Conservation (phyloP, 768 basidiomycete genomes). For the Piloderma croceum region DNA sequence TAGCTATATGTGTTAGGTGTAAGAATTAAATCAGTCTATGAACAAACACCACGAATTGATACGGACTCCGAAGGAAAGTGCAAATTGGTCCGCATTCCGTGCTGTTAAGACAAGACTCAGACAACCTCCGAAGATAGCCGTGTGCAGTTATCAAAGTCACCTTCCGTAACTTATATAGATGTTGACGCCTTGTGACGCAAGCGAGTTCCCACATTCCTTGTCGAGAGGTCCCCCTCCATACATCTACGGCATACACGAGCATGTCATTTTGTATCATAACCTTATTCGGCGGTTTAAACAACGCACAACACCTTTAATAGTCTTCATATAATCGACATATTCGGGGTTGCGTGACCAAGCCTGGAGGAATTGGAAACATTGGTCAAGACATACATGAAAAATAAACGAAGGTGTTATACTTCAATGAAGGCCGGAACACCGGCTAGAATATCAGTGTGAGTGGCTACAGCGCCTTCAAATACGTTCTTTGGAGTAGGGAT, state of each 20-base stretch:
- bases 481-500: slow-evolving; percentile 26
- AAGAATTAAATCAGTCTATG: too few species aligned
- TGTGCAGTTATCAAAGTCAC: too few species aligned
- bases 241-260: slow-evolving; percentile 8
- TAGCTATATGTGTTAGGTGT: slow-evolving; percentile 4
- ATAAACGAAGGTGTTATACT: too few species aligned
- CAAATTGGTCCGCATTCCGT: too few species aligned
- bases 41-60: too few species aligned
- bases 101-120: too few species aligned
- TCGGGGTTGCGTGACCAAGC: slow-evolving; percentile 4
- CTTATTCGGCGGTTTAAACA: neutral
- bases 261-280: too few species aligned
- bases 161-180: slow-evolving; percentile 31
- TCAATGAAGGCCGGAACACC: slow-evolving; percentile 30
- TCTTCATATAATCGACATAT: slow-evolving; percentile 7
- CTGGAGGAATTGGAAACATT: too few species aligned
- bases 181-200: slow-evolving; percentile 29
- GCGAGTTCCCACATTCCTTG: slow-evolving; percentile 26
- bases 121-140: too few species aligned
- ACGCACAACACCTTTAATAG: neutral
- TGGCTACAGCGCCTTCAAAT: slow-evolving; percentile 18
- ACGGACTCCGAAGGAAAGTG: too few species aligned
- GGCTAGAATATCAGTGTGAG: slow-evolving; percentile 17
- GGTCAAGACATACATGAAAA: too few species aligned
- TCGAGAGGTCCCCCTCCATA: slow-evolving; percentile 23